Evolutionary conservation across 1,284 basidiomycete genomes (phyloP).

Genomic region (Leccinum huronense): DNA sequence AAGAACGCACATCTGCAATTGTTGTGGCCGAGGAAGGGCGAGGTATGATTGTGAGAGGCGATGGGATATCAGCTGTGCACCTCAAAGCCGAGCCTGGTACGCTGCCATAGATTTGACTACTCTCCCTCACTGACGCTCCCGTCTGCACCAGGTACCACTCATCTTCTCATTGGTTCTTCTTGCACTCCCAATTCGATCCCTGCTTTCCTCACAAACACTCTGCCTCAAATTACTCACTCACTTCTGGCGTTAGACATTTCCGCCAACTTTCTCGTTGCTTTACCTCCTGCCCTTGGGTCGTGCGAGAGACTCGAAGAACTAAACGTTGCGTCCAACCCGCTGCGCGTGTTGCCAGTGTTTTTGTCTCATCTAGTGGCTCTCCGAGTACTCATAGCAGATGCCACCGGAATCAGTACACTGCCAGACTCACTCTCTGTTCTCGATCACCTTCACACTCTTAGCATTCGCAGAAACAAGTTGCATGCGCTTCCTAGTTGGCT

Average conservation of each 20-base stretch:
- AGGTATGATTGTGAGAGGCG: conserved; percentile 73
- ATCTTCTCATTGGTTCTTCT: conserved; percentile 79
- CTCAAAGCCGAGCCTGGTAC: conserved; percentile 68
- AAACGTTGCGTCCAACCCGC: conserved; percentile 88
- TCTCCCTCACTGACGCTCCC: conserved; percentile 7
- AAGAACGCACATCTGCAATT: conserved; percentile 71
- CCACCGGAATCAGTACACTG: conserved; percentile 75
- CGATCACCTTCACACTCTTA: conserved; percentile 80
- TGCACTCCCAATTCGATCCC: conserved; percentile 75
- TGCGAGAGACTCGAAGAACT: conserved; percentile 89
- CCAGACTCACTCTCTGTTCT: conserved; percentile 68
- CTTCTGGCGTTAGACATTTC: conserved; percentile 90
- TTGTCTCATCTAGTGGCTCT: conserved; percentile 74
- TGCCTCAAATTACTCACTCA: conserved; percentile 72
- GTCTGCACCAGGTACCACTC: conserved; percentile 71
- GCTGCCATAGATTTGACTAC: conserved; percentile 24
- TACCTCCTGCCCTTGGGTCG: conserved; percentile 76
- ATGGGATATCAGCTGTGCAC: conserved; percentile 56
- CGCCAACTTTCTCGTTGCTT: conserved; percentile 75
- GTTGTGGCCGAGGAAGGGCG: conserved; percentile 79
- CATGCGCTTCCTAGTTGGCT: conserved; percentile 93
- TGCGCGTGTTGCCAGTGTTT: conserved; percentile 82
- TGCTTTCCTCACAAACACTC: conserved; percentile 61
- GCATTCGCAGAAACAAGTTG: conserved; percentile 85
- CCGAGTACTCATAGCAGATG: conserved; percentile 87